Evolutionary conservation across 768 basidiomycete species (phyloP).

Genomic region (Russula emetica): DNA sequence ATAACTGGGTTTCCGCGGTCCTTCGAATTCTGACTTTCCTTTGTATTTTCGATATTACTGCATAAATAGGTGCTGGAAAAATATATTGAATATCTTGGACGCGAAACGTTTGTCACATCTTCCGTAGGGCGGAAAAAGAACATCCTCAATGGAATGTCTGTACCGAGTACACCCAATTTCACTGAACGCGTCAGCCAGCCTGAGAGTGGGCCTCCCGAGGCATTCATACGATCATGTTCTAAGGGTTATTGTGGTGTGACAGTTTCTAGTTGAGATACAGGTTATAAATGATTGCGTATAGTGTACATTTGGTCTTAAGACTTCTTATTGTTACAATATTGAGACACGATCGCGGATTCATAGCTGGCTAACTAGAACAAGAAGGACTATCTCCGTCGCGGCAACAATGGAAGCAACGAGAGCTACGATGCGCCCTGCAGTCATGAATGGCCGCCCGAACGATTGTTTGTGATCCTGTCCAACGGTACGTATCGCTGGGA

Average conservation of each 20-base stretch:
- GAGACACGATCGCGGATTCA: neutral
- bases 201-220: neutral
- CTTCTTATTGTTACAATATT: neutral
- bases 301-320: neutral
- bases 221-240: neutral
- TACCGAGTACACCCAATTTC: neutral
- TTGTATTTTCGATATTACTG: too few species aligned
- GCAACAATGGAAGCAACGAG: slow-evolving; percentile 57
- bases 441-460: slow-evolving; percentile 74
- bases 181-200: too few species aligned
- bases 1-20: too few species aligned
- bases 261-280: neutral
- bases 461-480: slow-evolving; percentile 59
- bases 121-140: neutral
- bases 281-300: neutral
- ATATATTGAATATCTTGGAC: too few species aligned
- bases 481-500: slow-evolving; percentile 46
- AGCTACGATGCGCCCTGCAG: slow-evolving; percentile 73
- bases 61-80: too few species aligned
- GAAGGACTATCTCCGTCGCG: slow-evolving; percentile 57
- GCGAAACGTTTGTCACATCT: neutral
- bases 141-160: neutral
- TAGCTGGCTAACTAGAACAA: slow-evolving; percentile 51
- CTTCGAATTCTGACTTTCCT: too few species aligned
- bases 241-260: too few species aligned